Evolutionary conservation across 2,329 filamentous ascomycete genomes (phyloP).

Genomic region (Colletotrichum tanaceti): DNA sequence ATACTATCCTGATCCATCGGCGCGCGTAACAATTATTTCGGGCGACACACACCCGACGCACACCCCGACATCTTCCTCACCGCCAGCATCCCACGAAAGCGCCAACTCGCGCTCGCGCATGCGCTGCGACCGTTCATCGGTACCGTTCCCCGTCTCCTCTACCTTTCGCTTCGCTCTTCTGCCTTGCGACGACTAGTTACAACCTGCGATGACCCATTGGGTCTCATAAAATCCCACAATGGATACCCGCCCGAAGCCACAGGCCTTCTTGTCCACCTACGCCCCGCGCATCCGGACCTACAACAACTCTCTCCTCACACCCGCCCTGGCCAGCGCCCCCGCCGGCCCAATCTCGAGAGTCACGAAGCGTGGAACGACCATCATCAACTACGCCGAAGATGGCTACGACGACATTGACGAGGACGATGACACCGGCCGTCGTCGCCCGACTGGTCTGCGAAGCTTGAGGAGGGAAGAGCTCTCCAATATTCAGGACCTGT

Average conservation of each 20-base stretch:
- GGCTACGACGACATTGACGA: slow-evolving; percentile 84
- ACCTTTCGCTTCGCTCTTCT: neutral
- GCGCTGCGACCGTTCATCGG: slow-evolving; percentile 1
- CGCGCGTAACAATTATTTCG: slow-evolving; percentile 12
- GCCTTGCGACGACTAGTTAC: slow-evolving; percentile 28
- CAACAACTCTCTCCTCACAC: slow-evolving; percentile 90
- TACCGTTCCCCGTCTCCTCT: neutral
- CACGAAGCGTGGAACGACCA: slow-evolving; percentile 96
- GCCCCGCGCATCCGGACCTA: slow-evolving; percentile 90
- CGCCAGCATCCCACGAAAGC: neutral
- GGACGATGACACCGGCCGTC: slow-evolving; percentile 79
- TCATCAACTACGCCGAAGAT: slow-evolving; percentile 98
- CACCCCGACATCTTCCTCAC: neutral
- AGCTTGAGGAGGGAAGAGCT: slow-evolving; percentile 80
- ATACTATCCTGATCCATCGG: slow-evolving; percentile 9
- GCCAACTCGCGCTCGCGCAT: slow-evolving; percentile 18
- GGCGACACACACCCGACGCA: neutral
- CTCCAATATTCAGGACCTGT: slow-evolving; percentile 70
- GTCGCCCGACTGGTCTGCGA: slow-evolving; percentile 84
- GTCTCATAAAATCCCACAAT: slow-evolving; percentile 49
- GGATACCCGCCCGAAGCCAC: slow-evolving; percentile 69
- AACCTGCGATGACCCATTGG: slow-evolving; percentile 39
- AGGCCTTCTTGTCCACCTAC: slow-evolving; percentile 92
- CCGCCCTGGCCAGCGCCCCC: slow-evolving; percentile 78
- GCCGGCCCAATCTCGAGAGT: slow-evolving; percentile 78